Evolutionary conservation across 768 basidiomycete genomes (phyloP).

Genomic region (Pleurotus sapidus): DNA sequence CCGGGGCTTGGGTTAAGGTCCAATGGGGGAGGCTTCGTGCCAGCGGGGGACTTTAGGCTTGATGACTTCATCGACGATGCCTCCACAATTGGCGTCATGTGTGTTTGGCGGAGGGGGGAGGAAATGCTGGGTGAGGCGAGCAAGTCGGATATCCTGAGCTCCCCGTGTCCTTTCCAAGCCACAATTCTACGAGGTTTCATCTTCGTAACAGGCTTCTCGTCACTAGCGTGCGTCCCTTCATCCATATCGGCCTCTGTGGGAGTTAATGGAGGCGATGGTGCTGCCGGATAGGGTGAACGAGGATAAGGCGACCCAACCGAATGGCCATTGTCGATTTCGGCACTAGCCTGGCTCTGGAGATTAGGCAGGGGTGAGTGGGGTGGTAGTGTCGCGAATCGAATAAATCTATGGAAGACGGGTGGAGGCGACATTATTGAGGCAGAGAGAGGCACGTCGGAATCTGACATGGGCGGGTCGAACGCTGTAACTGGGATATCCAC

Average conservation of each 20-base stretch:
- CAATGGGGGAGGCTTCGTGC: conserved; percentile 23
- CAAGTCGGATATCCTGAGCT: conserved; percentile 6
- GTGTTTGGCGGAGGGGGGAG: conserved; percentile 15
- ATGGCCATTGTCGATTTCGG: background rate
- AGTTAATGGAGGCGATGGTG: conserved; percentile 11
- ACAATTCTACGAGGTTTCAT: conserved; percentile 7
- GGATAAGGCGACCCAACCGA: conserved; percentile 24
- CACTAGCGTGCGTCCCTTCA: conserved; percentile 6
- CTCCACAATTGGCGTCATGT: conserved; percentile 12
- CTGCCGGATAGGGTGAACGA: conserved; percentile 40
- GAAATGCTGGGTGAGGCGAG: conserved; percentile 16
- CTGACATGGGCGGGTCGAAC: conserved; percentile 7
- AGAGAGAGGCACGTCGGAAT: conserved; percentile 5
- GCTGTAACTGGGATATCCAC: background rate
- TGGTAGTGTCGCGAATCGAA: conserved; percentile 3
- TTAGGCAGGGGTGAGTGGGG: conserved; percentile 11
- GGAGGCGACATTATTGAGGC: background rate
- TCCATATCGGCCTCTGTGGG: conserved; percentile 6
- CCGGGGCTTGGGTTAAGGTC: conserved; percentile 4
- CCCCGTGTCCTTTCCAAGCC: conserved; percentile 7
- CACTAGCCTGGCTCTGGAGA: conserved; percentile 4
- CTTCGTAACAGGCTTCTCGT: conserved; percentile 6
- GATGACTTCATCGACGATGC: conserved; percentile 23
- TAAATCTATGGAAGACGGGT: background rate
- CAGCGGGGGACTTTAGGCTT: conserved; percentile 22